A percentile compares a stretch with the other conserved stretches of the same genome.
Conservation (phyloP, 1,284 basidiomycete genomes). For the Neolentinus lepideus region DNA sequence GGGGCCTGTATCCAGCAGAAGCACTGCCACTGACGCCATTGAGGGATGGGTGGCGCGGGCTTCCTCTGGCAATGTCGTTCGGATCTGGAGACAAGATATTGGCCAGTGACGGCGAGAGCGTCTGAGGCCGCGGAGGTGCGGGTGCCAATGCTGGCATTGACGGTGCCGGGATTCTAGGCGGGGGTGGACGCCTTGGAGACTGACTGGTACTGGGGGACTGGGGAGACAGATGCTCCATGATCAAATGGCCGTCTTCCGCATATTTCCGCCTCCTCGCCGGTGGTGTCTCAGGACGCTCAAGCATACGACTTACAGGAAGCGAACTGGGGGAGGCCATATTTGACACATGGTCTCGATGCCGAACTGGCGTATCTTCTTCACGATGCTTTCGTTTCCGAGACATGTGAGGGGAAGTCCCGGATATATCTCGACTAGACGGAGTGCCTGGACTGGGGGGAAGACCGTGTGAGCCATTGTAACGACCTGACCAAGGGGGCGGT, state of each 20-base stretch:
- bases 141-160: neutral
- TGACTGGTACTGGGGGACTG: neutral
- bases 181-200: neutral
- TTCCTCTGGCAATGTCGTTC: constrained; percentile 9
- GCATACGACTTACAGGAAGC: neutral
- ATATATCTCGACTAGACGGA: neutral
- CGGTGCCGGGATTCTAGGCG: neutral
- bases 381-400: constrained; percentile 36
- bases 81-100: constrained; percentile 24
- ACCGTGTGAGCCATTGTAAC: constrained; percentile 30
- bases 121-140: constrained; percentile 7
- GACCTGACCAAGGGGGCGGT: constrained; percentile 64
- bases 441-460: constrained; percentile 9
- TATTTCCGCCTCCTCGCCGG: constrained; percentile 13
- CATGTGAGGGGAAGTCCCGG: constrained; percentile 15
- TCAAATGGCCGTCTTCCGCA: constrained; percentile 5
- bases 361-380: constrained; percentile 14
- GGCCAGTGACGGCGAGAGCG: constrained; percentile 23
- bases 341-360: neutral
- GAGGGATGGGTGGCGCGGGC: neutral
- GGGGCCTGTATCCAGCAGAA: neutral
- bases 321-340: neutral
- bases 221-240: neutral
- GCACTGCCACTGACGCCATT: neutral
- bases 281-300: constrained; percentile 7